Percentiles rank a stretch among this genome's conserved stretches.
These are phyloP conservation scores for Neofusicoccum cordaticola DNA, from an alignment of 2,329 filamentous ascomycete species.

Conservation along the genomic window DNA sequence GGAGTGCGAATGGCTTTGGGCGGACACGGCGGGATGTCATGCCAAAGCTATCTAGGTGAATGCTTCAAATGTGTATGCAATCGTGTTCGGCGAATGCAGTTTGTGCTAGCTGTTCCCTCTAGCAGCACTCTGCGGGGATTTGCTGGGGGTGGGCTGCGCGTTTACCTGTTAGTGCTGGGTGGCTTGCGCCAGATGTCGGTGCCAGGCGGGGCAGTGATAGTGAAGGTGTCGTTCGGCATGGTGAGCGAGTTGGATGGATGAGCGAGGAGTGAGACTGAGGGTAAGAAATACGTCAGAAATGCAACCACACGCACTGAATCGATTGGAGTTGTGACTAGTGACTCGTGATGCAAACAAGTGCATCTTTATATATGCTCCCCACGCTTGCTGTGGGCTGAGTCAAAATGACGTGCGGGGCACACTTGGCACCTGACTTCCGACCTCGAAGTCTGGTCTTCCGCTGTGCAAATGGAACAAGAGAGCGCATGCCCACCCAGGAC, in stretches of 20 bases:
- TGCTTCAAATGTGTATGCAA: too few relatives aligned
- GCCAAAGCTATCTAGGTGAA: too few relatives aligned
- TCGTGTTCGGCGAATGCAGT: too few relatives aligned
- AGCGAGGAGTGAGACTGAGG: not conserved
- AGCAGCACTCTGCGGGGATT: too few relatives aligned
- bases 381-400: not conserved
- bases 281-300: not conserved
- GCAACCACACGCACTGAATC: not conserved
- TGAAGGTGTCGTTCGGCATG: not conserved
- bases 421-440: not conserved
- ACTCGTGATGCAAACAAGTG: not conserved
- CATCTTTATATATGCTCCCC: not conserved
- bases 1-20: too few relatives aligned
- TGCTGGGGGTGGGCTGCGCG: conserved; percentile 27
- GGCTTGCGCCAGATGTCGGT: conserved; percentile 80
- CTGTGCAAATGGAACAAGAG: not conserved
- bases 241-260: not conserved
- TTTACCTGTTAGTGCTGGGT: conserved; percentile 52
- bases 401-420: conserved; percentile 1
- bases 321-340: not conserved
- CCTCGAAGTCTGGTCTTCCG: not conserved
- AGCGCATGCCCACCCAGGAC: not conserved
- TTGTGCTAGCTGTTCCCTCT: too few relatives aligned
- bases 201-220: conserved; percentile 45
- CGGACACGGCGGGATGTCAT: too few relatives aligned